These are phyloP conservation scores for Fomitopsis pinicola DNA, from an alignment of 1,284 basidiomycete species.

Conservation along the genomic window DNA sequence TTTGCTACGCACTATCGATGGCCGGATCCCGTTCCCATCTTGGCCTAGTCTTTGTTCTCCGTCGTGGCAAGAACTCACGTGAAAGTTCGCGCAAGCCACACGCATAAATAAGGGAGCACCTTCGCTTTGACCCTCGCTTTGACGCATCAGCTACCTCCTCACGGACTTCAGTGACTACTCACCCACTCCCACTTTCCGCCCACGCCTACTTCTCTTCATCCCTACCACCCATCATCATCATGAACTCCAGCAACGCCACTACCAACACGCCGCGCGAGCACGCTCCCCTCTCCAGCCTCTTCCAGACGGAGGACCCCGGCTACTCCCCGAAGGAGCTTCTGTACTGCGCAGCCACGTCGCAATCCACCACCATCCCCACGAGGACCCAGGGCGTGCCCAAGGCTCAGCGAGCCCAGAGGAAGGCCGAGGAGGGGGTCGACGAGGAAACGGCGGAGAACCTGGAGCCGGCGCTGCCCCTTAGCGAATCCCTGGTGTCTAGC, in stretches of 20 bases:
- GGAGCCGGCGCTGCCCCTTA: too few species aligned
- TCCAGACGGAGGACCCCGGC: slow-evolving; percentile 18
- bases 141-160: neutral
- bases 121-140: neutral
- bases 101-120: neutral
- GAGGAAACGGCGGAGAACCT: neutral
- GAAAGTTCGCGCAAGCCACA: neutral
- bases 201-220: neutral
- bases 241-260: neutral
- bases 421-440: neutral
- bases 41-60: neutral
- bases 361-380: too few species aligned
- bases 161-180: neutral
- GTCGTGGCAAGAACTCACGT: neutral
- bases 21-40: neutral
- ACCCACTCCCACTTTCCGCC: neutral
- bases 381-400: too few species aligned
- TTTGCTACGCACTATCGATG: neutral
- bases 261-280: slow-evolving; percentile 43
- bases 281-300: slow-evolving; percentile 48
- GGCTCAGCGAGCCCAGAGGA: too few species aligned
- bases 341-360: too few species aligned
- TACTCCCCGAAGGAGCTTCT: too few species aligned
- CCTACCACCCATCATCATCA: neutral
- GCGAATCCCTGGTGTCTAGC: neutral